phyloP scores from a whole-genome alignment of 345 rosid species.

The Sonneratia caseolaris region DNA sequence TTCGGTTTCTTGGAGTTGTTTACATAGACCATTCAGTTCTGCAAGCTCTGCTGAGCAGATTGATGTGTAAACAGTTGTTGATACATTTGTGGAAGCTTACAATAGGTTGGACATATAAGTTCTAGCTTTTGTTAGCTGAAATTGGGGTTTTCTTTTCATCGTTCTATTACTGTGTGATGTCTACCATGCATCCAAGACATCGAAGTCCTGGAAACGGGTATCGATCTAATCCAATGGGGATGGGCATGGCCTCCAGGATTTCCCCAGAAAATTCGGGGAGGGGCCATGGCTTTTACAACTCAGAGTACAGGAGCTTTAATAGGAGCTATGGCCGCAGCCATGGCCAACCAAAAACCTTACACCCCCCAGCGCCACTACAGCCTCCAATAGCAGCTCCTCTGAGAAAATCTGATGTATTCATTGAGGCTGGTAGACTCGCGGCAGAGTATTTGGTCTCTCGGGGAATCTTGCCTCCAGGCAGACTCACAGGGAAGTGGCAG shows the following conservation, averaged over 20 bases:
- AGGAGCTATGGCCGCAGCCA: constrained; percentile 82
- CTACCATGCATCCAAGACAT: constrained; percentile 73
- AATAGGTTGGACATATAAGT: neutral
- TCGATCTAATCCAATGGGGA: constrained; percentile 61
- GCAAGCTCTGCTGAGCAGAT: neutral
- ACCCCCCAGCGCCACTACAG: constrained; percentile 30
- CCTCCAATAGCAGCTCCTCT: constrained; percentile 14
- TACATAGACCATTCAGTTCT: neutral
- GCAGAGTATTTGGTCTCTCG: constrained; percentile 85
- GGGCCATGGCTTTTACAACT: constrained; percentile 70
- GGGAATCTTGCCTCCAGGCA: constrained; percentile 51
- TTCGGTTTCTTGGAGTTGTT: neutral
- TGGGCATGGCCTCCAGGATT: constrained; percentile 38
- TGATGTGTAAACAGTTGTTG: neutral
- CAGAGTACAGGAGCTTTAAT: constrained; percentile 58
- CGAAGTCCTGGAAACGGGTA: constrained; percentile 86
- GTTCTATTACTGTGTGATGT: neutral
- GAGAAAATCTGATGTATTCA: constrained; percentile 45
- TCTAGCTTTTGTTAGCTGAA: neutral
- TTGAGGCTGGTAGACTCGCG: constrained; percentile 95
- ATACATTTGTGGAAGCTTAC: neutral
- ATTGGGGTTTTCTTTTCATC: neutral
- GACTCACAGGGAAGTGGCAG: constrained; percentile 69
- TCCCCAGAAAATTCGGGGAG: constrained; percentile 35
- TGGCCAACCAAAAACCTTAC: constrained; percentile 42